A percentile compares a stretch with the other conserved stretches of the same genome.
These are phyloP conservation scores for Sporothrix phasma DNA, from an alignment of 2,329 filamentous ascomycete species.

Conservation along the genomic window DNA sequence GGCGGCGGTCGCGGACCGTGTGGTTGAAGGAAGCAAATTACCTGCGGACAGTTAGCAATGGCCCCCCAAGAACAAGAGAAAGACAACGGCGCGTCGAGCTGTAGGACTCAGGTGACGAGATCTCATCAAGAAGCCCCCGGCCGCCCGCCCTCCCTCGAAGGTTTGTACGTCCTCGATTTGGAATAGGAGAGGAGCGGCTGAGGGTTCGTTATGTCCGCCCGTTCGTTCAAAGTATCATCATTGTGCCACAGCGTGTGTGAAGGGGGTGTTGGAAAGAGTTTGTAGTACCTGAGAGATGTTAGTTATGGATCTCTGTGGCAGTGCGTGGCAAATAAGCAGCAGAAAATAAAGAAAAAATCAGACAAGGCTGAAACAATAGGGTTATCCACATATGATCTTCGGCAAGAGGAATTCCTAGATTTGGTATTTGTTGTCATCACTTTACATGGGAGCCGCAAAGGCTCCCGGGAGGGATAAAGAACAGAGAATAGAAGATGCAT, in stretches of 20 bases:
- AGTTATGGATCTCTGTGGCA: constrained; percentile 13
- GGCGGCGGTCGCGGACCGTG: not conserved
- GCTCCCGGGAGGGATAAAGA: not conserved
- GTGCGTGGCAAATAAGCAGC: not conserved
- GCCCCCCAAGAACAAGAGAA: too few relatives aligned
- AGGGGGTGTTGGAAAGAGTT: not conserved
- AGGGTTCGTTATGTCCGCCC: constrained; percentile 57
- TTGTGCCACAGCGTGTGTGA: constrained; percentile 24
- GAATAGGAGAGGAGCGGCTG: constrained; percentile 32
- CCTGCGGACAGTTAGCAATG: constrained; percentile 24
- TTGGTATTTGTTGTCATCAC: constrained; percentile 52
- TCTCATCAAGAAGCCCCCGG: constrained; percentile 52
- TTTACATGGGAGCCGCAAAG: constrained; percentile 22
- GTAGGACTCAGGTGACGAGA: constrained; percentile 49
- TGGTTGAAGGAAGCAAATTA: constrained; percentile 18
- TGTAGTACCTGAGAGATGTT: constrained; percentile 18
- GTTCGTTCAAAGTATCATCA: constrained; percentile 60
- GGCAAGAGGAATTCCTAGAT: constrained; percentile 58
- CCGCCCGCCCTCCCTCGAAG: constrained; percentile 39
- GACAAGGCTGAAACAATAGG: constrained; percentile 57
- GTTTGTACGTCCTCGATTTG: constrained; percentile 54
- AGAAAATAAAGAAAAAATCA: constrained; percentile 34
- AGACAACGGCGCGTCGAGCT: constrained; percentile 17
- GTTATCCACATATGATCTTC: constrained; percentile 55
- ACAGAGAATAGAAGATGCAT: not conserved